Base-by-base conservation (phyloP, 805 yeast genomes). In the Cyberlindnera euphorbiiphila region DNA sequence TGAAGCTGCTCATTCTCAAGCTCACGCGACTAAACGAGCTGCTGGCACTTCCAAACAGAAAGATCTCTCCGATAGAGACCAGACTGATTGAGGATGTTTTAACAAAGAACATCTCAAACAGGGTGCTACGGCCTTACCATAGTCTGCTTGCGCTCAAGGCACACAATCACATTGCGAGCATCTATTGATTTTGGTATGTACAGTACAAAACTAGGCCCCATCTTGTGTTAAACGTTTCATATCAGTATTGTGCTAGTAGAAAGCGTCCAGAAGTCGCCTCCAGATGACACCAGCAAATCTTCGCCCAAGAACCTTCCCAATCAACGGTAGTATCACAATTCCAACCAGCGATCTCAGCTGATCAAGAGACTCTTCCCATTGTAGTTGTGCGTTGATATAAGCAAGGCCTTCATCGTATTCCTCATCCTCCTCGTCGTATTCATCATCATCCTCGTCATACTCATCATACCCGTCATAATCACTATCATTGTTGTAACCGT, bases 261-360 rank as follows among this genome's bases (percentile, higher is more conserved):
- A 40, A 20, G 35, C 24, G 34, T 53, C 51, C 49, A 50, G 42
- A 4, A 39, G 33, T 26, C 37, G 45, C 15, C 56, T 43, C 57
- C 57, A 54, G 5, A 54, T 22, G 21, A 43, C 45, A 26, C 67
- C 64, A 19, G 84, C 78, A 43, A 69, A 60, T 45, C 78, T 58
- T 46, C 89, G 68, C 4, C 93, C 93, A 32, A 82, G 45, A 29
- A 76, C 67, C 55, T 78, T 81, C 4, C 89, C 89, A 14, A 79
- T 49, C 41, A 81, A 53, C 2, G 93, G 93, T 36, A 82, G 62
- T 24, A 82, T 50, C 11, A 83, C 76, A 58, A 77, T 68, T 38
- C 72, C 74, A 23, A 80, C 58, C 24, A 81, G 66, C n/a, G 73
- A 72, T 26, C 67, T 68, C 39, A 83, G 53, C 56, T 82, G 88